Percentiles rank a stretch among this genome's conserved stretches.
These are phyloP conservation scores for Gossypium laxum DNA, from an alignment of 441 rosid species.

Conservation along the genomic window DNA sequence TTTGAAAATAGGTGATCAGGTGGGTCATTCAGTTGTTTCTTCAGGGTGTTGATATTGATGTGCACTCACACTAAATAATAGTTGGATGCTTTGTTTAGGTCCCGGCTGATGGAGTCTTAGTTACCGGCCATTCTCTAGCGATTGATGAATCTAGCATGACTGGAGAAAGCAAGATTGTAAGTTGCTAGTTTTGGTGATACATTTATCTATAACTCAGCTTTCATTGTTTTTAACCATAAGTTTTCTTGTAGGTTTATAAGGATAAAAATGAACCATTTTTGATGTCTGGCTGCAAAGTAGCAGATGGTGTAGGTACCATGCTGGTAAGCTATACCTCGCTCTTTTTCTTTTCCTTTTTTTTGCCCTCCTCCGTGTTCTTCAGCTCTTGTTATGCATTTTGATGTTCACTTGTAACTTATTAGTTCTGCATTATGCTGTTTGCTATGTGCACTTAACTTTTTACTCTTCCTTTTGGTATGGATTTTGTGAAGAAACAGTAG, in stretches of 20 bases:
- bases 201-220: constrained; percentile 6
- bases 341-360: not conserved
- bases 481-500: not conserved
- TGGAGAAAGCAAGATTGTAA: constrained; percentile 88
- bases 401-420: not conserved
- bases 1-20: constrained; percentile 95
- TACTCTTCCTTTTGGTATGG: not conserved
- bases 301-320: constrained; percentile 93
- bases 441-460: not conserved
- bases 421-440: not conserved
- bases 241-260: constrained; percentile 61
- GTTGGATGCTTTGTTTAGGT: constrained; percentile 35
- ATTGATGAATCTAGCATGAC: constrained; percentile 99
- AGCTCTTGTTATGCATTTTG: not conserved
- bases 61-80: not conserved
- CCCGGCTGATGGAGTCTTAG: constrained; percentile 91
- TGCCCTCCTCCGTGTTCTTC: not conserved
- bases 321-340: constrained; percentile 42
- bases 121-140: constrained; percentile 84
- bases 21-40: constrained; percentile 19
- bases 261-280: constrained; percentile 81
- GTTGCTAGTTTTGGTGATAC: constrained; percentile 16
- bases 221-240: constrained; percentile 17
- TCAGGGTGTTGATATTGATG: not conserved
- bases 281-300: constrained; percentile 98